Percentiles rank a stretch among this genome's conserved stretches.
These are phyloP conservation scores for Phytophthora cryptogea DNA, from an alignment of 352 stramenopile species.

Conservation along the genomic window DNA sequence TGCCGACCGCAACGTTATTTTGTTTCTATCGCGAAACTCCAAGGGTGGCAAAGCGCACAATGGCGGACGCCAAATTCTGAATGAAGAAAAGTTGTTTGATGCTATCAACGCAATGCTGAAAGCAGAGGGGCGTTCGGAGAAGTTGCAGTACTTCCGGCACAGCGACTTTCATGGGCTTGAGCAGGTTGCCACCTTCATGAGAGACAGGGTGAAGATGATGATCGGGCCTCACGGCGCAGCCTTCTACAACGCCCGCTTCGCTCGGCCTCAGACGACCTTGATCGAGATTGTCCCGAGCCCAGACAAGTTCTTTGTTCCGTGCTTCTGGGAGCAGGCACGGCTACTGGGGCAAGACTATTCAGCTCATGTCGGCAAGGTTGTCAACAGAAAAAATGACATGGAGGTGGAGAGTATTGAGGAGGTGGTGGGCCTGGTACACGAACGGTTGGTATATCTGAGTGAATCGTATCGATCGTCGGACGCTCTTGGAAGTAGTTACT, in stretches of 20 bases:
- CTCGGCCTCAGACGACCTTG: slow-evolving; percentile 25
- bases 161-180: slow-evolving; percentile 27
- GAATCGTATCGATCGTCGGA: slow-evolving; percentile 18
- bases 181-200: slow-evolving; percentile 30
- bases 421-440: slow-evolving; percentile 17
- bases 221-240: slow-evolving; percentile 32
- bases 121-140: slow-evolving; percentile 5
- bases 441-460: slow-evolving; percentile 26
- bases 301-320: slow-evolving; percentile 28
- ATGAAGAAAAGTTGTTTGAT: slow-evolving; percentile 24
- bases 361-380: slow-evolving; percentile 18
- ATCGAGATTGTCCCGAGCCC: slow-evolving; percentile 34
- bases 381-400: slow-evolving; percentile 24
- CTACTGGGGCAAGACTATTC: slow-evolving; percentile 37
- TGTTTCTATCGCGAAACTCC: slow-evolving; percentile 28
- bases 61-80: slow-evolving; percentile 30
- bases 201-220: slow-evolving; percentile 36
- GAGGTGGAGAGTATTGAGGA: slow-evolving; percentile 25
- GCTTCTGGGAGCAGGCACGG: slow-evolving; percentile 36
- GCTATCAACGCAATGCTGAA: slow-evolving; percentile 28
- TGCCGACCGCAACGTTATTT: slow-evolving; percentile 24
- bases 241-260: slow-evolving; percentile 37
- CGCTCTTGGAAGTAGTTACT: too few species aligned
- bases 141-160: slow-evolving; percentile 33
- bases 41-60: slow-evolving; percentile 28